Conservation (phyloP, 1,284 basidiomycete species). For the Austroboletus olivaceoglutinosus region DNA sequence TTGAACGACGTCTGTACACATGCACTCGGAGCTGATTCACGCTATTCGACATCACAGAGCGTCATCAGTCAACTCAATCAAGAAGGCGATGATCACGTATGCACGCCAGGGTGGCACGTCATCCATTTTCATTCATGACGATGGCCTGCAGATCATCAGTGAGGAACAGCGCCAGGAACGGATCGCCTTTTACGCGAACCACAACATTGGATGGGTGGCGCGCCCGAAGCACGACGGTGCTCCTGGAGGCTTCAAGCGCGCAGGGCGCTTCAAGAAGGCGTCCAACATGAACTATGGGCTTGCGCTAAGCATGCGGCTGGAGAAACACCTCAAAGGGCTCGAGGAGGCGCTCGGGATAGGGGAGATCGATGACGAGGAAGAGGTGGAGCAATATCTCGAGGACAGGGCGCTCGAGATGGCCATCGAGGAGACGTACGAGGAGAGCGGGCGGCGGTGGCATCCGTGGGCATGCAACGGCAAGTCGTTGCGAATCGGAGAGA, state of each 20-base stretch:
- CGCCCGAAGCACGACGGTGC: conserved; percentile 63
- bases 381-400: conserved; percentile 42
- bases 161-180: conserved; percentile 64
- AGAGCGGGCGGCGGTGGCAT: conserved; percentile 50
- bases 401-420: conserved; percentile 64
- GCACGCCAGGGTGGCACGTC: conserved; percentile 80
- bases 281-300: conserved; percentile 89
- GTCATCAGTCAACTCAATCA: conserved; percentile 77
- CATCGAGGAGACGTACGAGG: conserved; percentile 64
- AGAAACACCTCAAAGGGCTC: conserved; percentile 62
- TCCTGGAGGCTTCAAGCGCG: conserved; percentile 64
- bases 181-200: conserved; percentile 72
- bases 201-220: conserved; percentile 82
- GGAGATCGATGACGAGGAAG: conserved; percentile 29
- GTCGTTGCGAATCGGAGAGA: conserved; percentile 57
- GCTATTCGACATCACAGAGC: conserved; percentile 44
- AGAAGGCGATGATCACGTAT: conserved; percentile 85
- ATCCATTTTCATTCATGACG: conserved; percentile 73
- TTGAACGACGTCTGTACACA: too few relatives aligned
- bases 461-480: conserved; percentile 66
- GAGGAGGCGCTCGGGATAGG: conserved; percentile 39
- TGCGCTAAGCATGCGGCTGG: conserved; percentile 70
- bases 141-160: conserved; percentile 66
- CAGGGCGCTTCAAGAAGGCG: conserved; percentile 88
- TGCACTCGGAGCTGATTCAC: neutral